Conservation (phyloP, 2,329 filamentous ascomycete species). For the Hirsutella rhossiliensis region DNA sequence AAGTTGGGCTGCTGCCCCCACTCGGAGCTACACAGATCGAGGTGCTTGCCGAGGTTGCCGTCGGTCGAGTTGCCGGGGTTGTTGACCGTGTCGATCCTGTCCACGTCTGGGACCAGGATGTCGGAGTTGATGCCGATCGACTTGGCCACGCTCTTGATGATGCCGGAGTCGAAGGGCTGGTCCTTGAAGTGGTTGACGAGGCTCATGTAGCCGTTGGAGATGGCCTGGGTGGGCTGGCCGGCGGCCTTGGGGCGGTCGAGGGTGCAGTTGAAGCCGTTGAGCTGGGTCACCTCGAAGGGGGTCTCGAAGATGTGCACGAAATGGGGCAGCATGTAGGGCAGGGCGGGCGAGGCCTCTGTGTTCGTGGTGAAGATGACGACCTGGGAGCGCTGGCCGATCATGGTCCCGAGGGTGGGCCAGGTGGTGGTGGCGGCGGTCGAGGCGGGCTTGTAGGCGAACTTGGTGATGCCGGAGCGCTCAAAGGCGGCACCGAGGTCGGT, state of each 20-base stretch:
- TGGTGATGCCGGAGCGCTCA: constrained; percentile 44
- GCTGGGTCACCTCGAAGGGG: constrained; percentile 48
- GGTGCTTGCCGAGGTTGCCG: constrained; percentile 44
- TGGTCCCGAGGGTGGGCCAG: constrained; percentile 61
- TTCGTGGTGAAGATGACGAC: constrained; percentile 59
- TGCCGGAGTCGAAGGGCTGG: constrained; percentile 35
- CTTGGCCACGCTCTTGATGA: constrained; percentile 23
- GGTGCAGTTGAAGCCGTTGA: constrained; percentile 59
- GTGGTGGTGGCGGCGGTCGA: constrained; percentile 26
- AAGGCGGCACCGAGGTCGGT: constrained; percentile 43
- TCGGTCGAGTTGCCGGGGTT: constrained; percentile 37
- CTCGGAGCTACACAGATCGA: constrained; percentile 37
- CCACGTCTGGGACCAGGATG: constrained; percentile 50
- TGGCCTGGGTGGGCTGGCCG: constrained; percentile 35
- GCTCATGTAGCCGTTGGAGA: constrained; percentile 49
- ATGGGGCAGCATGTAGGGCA: constrained; percentile 50
- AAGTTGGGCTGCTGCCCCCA: constrained; percentile 60
- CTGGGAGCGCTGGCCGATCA: constrained; percentile 53
- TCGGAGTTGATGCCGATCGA: constrained; percentile 17
- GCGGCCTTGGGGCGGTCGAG: constrained; percentile 51
- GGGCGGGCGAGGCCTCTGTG: constrained; percentile 24
- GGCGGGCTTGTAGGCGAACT: constrained; percentile 47
- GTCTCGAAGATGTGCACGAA: constrained; percentile 64
- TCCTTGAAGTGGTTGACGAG: constrained; percentile 77
- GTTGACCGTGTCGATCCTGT: constrained; percentile 52